These are phyloP conservation scores for Tubosaeta sp. DNA, from an alignment of 768 basidiomycete species.

Conservation along the genomic window DNA sequence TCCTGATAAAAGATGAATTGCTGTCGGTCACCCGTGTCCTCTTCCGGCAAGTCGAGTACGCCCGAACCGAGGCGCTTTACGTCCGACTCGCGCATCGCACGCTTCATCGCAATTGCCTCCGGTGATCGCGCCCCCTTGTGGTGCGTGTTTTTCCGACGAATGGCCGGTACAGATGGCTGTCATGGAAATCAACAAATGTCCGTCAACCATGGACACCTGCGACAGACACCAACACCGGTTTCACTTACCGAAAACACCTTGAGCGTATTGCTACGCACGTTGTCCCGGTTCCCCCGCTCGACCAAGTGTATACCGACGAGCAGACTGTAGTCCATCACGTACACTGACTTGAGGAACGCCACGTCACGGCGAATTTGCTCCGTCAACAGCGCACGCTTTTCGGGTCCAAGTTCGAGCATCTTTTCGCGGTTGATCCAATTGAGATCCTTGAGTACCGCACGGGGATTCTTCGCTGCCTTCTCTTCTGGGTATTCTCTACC, in stretches of 20 bases:
- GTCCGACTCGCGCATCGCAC: constrained; percentile 80
- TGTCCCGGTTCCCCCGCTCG: constrained; percentile 86
- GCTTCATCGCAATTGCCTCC: constrained; percentile 80
- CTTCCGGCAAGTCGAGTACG: constrained; percentile 54
- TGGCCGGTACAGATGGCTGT: constrained; percentile 67
- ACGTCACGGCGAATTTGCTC: constrained; percentile 89
- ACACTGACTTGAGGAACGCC: constrained; percentile 74
- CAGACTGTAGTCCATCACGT: constrained; percentile 96
- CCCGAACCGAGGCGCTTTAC: constrained; percentile 60
- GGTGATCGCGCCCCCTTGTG: constrained; percentile 54
- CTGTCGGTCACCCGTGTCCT: constrained; percentile 51
- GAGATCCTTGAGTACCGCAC: constrained; percentile 90
- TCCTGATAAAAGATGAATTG: constrained; percentile 95
- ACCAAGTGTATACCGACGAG: constrained; percentile 93
- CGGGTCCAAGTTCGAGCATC: constrained; percentile 87
- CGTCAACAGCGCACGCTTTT: constrained; percentile 85
- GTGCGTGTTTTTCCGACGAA: constrained; percentile 58
- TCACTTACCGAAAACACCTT: constrained; percentile 83
- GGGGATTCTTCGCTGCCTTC: constrained; percentile 67
- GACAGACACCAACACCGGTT: neutral
- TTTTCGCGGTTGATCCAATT: constrained; percentile 89
- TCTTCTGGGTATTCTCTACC: constrained; percentile 87
- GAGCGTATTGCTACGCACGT: constrained; percentile 84
- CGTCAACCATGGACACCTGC: neutral
- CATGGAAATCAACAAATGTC: neutral